phyloP scores from a whole-genome alignment of 495 filamentous ascomycete species.

The Hypoxylon fragiforme region DNA sequence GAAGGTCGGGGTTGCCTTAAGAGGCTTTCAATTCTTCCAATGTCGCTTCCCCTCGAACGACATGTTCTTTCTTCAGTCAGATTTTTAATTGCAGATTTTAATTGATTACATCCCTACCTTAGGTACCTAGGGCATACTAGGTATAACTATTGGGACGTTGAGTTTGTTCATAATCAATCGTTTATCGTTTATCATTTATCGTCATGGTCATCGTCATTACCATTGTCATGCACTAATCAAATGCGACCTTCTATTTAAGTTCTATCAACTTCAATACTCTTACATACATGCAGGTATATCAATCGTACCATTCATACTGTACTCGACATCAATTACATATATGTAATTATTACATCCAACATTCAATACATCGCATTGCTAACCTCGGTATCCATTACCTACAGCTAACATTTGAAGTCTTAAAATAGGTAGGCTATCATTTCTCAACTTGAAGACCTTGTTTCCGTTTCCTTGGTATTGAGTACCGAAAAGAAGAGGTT shows the following conservation, averaged over 20 bases:
- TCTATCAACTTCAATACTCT: too few relatives aligned
- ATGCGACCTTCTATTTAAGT: background rate
- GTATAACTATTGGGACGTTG: background rate
- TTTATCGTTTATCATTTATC: too few relatives aligned
- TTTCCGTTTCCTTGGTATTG: too few relatives aligned
- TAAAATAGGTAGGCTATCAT: too few relatives aligned
- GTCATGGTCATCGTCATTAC: background rate
- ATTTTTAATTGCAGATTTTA: background rate
- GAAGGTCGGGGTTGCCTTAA: constrained; percentile 25
- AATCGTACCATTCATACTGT: background rate
- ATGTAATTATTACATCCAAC: too few relatives aligned
- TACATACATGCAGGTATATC: background rate
- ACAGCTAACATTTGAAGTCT: too few relatives aligned
- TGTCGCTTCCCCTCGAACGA: background rate
- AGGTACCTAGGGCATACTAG: too few relatives aligned
- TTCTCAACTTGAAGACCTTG: too few relatives aligned
- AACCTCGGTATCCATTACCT: too few relatives aligned
- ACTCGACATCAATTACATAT: background rate
- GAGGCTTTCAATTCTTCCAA: constrained; percentile 3
- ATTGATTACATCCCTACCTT: background rate
- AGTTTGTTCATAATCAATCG: background rate
- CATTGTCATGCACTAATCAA: background rate
- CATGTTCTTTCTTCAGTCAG: too few relatives aligned
- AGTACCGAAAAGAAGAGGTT: background rate
- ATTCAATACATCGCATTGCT: too few relatives aligned